Percentiles rank a stretch among this genome's conserved stretches.
Conservation (phyloP, 192 early-diverging fungal species). For the Coemansia reversa region DNA sequence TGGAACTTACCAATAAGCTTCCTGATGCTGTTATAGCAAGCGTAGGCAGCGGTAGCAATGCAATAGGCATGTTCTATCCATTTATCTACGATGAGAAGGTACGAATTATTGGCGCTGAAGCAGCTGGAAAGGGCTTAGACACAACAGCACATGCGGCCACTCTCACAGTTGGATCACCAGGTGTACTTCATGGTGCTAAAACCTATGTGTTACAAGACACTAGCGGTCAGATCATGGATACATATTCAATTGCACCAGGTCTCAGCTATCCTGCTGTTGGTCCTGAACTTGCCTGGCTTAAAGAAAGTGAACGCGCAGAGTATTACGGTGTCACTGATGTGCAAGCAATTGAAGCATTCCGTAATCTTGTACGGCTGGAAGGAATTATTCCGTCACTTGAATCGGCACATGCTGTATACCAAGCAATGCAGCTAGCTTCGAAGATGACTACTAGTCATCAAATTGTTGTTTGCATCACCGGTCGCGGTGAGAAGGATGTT, state of each 20-base stretch:
- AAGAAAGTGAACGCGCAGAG: conserved; percentile 80
- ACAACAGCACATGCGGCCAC: conserved; percentile 91
- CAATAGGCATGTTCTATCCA: conserved; percentile 97
- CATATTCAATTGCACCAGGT: conserved; percentile 93
- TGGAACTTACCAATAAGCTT: conserved; percentile 74
- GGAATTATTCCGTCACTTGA: conserved; percentile 97
- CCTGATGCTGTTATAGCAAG: conserved; percentile 95
- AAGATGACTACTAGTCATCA: conserved; percentile 73
- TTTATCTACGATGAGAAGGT: conserved; percentile 86
- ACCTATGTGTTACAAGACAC: conserved; percentile 93
- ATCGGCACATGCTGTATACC: conserved; percentile 88
- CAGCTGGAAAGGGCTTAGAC: conserved; percentile 88
- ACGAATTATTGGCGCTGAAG: conserved; percentile 89
- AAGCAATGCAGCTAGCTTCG: conserved; percentile 75
- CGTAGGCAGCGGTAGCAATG: conserved; percentile 96
- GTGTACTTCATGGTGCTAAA: conserved; percentile 95
- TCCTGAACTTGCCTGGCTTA: conserved; percentile 92
- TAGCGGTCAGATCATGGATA: conserved; percentile 96
- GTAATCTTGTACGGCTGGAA: conserved; percentile 65
- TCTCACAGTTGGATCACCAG: conserved; percentile 75
- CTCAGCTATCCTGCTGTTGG: conserved; percentile 98
- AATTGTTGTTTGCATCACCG: conserved; percentile 86
- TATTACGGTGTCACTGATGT: conserved; percentile 79
- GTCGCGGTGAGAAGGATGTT: conserved; percentile 98
- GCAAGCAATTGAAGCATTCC: conserved; percentile 85